A percentile compares a stretch with the other conserved stretches of the same genome.
Conservation (phyloP, 495 filamentous ascomycete species). For the Aspergillus olivimuriae region DNA sequence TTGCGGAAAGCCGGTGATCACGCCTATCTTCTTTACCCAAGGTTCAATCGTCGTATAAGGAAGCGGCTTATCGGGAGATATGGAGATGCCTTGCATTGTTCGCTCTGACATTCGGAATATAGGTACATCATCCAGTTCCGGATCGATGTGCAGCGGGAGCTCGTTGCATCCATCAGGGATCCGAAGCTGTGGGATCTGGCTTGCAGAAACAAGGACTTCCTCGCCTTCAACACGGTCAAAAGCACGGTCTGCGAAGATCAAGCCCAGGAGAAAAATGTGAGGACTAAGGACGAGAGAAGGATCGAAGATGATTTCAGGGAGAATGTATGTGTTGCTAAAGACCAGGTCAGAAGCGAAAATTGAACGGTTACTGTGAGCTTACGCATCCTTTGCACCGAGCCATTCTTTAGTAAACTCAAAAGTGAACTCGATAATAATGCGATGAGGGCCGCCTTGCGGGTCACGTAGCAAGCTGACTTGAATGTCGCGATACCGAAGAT, state of each 20-base stretch:
- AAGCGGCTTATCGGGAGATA: constrained; percentile 25
- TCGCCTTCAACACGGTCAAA: constrained; percentile 20
- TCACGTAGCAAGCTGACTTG: constrained; percentile 25
- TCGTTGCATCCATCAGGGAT: constrained; percentile 24
- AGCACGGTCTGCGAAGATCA: constrained; percentile 29
- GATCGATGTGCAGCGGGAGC: constrained; percentile 19
- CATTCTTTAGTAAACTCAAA: constrained; percentile 30
- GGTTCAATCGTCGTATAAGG: constrained; percentile 25
- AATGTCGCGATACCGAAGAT: constrained; percentile 24
- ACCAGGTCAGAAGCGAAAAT: constrained; percentile 7
- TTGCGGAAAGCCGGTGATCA: constrained; percentile 26
- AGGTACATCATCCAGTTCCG: constrained; percentile 13
- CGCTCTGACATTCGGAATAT: constrained; percentile 20
- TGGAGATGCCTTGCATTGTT: constrained; percentile 25
- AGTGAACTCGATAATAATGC: constrained; percentile 29
- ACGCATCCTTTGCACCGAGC: constrained; percentile 23
- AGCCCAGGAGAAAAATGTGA: constrained; percentile 27
- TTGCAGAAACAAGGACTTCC: constrained; percentile 24
- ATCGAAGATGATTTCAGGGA: constrained; percentile 34
- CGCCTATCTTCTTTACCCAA: constrained; percentile 26
- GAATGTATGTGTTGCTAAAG: constrained; percentile 27
- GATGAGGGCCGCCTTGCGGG: constrained; percentile 19
- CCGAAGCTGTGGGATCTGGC: constrained; percentile 19
- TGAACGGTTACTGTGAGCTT: constrained; percentile 10
- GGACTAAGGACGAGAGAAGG: constrained; percentile 28